A percentile compares a stretch with the other conserved stretches of the same genome.
Conservation (phyloP, 169 alveolate species). For the Plasmodium ovale region DNA sequence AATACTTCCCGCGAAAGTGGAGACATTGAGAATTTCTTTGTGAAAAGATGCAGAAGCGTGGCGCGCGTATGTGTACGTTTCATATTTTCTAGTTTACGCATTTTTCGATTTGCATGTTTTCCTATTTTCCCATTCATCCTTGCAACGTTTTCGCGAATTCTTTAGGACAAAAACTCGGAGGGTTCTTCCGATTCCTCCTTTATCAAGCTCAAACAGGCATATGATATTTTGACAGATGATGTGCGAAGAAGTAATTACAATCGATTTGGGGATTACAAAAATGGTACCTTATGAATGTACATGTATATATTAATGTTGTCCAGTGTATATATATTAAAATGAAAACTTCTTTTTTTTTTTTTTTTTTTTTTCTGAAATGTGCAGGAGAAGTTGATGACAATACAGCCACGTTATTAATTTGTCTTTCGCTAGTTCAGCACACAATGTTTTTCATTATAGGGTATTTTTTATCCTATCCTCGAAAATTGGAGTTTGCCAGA, state of each 20-base stretch:
- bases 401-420: slow-evolving; percentile 64
- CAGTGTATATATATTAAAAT: slow-evolving; percentile 14
- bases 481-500: slow-evolving; percentile 44
- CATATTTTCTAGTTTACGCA: no score
- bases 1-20: no score
- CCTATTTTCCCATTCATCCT: no score
- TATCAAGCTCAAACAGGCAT: slow-evolving; percentile 68
- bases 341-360: no score
- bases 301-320: background rate
- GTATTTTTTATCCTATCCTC: slow-evolving; percentile 67
- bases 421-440: slow-evolving; percentile 72
- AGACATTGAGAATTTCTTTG: no score
- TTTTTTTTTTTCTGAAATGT: background rate
- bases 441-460: slow-evolving; percentile 76
- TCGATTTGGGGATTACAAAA: slow-evolving; percentile 75
- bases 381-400: slow-evolving; percentile 74
- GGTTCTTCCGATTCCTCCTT: slow-evolving; percentile 56
- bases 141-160: background rate
- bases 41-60: background rate
- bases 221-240: slow-evolving; percentile 65
- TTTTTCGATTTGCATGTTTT: no score
- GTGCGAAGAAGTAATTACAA: slow-evolving; percentile 69
- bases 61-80: background rate
- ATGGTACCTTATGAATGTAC: slow-evolving; percentile 27
- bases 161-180: slow-evolving; percentile 68